Base-by-base conservation (phyloP, 441 rosid species). In the Brassica hybrid region DNA sequence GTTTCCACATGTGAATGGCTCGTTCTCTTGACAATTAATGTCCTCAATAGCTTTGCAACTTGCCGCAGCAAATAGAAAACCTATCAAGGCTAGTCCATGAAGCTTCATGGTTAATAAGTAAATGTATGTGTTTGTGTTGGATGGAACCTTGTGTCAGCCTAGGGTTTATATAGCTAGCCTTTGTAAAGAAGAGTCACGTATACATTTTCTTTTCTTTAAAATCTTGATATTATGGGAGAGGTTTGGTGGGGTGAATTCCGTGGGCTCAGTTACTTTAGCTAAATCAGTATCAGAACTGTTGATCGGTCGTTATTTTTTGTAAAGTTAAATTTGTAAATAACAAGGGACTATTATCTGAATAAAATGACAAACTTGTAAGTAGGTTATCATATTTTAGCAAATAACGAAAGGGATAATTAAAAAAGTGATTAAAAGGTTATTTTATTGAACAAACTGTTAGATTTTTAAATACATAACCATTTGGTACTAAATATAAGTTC, bases 101-200 rank as follows among this genome's bases (percentile, higher is more conserved):
- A 60, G 2, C 65, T 60, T 60, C 65, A 60, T 60, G 65, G 17
- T 60, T 60, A 13, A 5, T 60, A 2, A 5, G 34, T 57, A 19
- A 1, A 17, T 58, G 16, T 58, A 3, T 58, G 13, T 21, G 32
- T 58, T 14, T 54, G 59, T 54, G 59, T 54, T 54, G 58, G 12
- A 54, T 54, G 59, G 23, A 17, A 16, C 59, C 23, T 54, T 54
- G 59, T 54, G 59, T 5, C n/a, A 41, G 5, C 11, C 48, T 11
- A 41, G 48, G 48, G 48, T 41, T 41, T 41, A 41, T 41, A 54
- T 54, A 54, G 59, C 59, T 54, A 54, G 59, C 59, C 59, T 54
- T 54, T 54, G 23, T 52, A 52, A 54, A 17, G 59, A 17, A 54
- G 59, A 17, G 59, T 16, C 21, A 54, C 59, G 12, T 54, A 17